Evolutionary conservation across 2,329 filamentous ascomycete species (phyloP).

Genomic region (Pezicula carpinea): DNA sequence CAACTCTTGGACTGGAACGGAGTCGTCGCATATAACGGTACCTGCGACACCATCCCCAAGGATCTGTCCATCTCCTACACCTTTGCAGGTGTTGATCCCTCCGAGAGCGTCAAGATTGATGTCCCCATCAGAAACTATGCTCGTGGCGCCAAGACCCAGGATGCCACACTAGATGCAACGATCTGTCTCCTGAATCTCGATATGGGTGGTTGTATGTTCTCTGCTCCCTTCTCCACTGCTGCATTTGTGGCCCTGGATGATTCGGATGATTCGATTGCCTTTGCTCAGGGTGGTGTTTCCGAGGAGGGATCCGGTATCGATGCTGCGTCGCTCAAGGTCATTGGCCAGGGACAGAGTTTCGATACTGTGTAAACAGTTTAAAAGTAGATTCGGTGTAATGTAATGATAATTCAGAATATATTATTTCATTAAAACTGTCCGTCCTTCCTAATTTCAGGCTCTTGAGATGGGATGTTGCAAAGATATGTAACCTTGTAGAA

Average conservation of each 20-base stretch:
- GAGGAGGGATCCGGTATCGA: slow-evolving; percentile 13
- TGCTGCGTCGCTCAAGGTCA: too few species aligned
- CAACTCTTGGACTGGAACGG: slow-evolving; percentile 9
- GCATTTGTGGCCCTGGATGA: slow-evolving; percentile 31
- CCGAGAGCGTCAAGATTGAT: slow-evolving; percentile 22
- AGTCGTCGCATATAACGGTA: slow-evolving; percentile 23
- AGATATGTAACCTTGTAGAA: too few species aligned
- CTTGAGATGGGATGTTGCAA: too few species aligned
- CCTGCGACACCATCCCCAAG: slow-evolving; percentile 26
- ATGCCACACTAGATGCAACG: slow-evolving; percentile 11
- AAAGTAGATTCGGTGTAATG: too few species aligned
- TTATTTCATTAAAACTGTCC: too few species aligned
- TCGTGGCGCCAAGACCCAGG: slow-evolving; percentile 10
- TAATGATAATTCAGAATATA: too few species aligned
- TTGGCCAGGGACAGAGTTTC: too few species aligned
- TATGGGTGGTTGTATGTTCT: slow-evolving; percentile 25
- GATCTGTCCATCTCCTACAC: slow-evolving; percentile 23
- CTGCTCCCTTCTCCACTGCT: slow-evolving; percentile 28
- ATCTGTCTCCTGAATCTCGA: slow-evolving; percentile 27
- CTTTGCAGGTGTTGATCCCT: slow-evolving; percentile 20
- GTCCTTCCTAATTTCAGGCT: too few species aligned
- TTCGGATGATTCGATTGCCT: slow-evolving; percentile 23
- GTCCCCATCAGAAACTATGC: slow-evolving; percentile 30
- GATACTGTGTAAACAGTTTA: too few species aligned
- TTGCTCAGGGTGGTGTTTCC: slow-evolving; percentile 31